Evolutionary conservation across 495 filamentous ascomycete species (phyloP).

Genomic region (Penicillium riverlandense): DNA sequence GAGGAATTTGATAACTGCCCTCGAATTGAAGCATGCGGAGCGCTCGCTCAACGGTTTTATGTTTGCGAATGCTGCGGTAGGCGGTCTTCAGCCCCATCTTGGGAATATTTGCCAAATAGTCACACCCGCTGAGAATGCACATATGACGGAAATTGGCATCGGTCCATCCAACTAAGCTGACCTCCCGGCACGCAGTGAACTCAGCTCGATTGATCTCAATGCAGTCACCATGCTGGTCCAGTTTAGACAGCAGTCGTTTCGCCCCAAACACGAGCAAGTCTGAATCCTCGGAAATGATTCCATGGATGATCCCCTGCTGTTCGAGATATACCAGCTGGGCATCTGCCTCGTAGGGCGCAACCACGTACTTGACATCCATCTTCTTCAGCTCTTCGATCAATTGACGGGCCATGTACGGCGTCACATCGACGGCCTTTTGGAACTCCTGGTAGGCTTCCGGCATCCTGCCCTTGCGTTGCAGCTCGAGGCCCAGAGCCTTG

Average conservation of each 20-base stretch:
- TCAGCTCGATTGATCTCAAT: conserved; percentile 83
- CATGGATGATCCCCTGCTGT: conserved; percentile 69
- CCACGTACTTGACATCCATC: conserved; percentile 73
- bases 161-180: conserved; percentile 86
- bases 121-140: conserved; percentile 97
- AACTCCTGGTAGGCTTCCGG: conserved; percentile 79
- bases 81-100: conserved; percentile 91
- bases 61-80: conserved; percentile 78
- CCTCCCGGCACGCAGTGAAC: conserved; percentile 80
- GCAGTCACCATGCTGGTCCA: conserved; percentile 89
- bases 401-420: conserved; percentile 86
- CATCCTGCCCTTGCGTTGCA: conserved; percentile 69
- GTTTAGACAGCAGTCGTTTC: conserved; percentile 81
- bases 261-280: conserved; percentile 95
- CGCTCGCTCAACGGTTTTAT: conserved; percentile 80
- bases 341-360: conserved; percentile 97
- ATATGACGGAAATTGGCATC: conserved; percentile 87
- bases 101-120: conserved; percentile 79
- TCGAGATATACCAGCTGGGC: conserved; percentile 94
- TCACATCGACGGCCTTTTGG: conserved; percentile 94
- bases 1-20: conserved; percentile 70
- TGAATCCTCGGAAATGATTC: conserved; percentile 93
- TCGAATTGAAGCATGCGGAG: conserved; percentile 79
- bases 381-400: conserved; percentile 88
- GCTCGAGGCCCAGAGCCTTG: conserved; percentile 64